Evolutionary conservation across 192 early-diverging fungal genomes (phyloP).

Genomic region (Backusella macrospora): DNA sequence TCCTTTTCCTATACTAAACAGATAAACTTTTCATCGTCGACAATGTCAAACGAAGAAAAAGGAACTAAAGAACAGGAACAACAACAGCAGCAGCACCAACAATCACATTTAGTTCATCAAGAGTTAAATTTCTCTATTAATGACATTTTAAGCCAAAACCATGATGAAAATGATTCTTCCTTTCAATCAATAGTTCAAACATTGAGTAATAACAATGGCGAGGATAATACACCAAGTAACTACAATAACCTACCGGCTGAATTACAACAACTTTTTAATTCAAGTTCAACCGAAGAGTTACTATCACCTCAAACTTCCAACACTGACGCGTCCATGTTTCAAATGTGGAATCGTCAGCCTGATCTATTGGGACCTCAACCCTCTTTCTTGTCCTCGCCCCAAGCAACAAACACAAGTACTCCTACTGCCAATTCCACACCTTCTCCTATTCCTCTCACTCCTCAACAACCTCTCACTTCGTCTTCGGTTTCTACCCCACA

Average conservation of each 20-base stretch:
- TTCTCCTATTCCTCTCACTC: not conserved
- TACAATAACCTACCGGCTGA: conserved; percentile 26
- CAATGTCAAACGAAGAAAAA: conserved; percentile 14
- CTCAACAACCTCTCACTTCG: not conserved
- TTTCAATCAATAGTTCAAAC: conserved; percentile 29
- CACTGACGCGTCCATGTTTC: conserved; percentile 27
- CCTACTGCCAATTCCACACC: not conserved
- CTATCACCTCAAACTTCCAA: conserved; percentile 11
- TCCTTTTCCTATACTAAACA: not conserved
- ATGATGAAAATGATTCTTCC: conserved; percentile 21
- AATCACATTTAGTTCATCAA: not conserved
- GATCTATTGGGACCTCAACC: conserved; percentile 4
- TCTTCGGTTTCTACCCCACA: not conserved
- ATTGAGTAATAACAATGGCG: conserved; percentile 20
- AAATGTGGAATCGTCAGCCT: conserved; percentile 5
- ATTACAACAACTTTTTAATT: conserved; percentile 22
- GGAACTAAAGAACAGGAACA: conserved; percentile 12
- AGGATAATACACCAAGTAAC: conserved; percentile 3
- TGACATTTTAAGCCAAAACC: conserved; percentile 22
- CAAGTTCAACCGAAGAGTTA: conserved; percentile 21
- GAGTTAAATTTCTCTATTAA: conserved; percentile 28
- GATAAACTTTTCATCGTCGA: not conserved
- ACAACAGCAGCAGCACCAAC: not conserved
- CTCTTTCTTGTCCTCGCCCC: conserved; percentile 10
- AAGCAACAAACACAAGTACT: not conserved